phyloP scores from a whole-genome alignment of 371 early-diverging fungal genomes.

The Sanchytrium tribonematis region DNA sequence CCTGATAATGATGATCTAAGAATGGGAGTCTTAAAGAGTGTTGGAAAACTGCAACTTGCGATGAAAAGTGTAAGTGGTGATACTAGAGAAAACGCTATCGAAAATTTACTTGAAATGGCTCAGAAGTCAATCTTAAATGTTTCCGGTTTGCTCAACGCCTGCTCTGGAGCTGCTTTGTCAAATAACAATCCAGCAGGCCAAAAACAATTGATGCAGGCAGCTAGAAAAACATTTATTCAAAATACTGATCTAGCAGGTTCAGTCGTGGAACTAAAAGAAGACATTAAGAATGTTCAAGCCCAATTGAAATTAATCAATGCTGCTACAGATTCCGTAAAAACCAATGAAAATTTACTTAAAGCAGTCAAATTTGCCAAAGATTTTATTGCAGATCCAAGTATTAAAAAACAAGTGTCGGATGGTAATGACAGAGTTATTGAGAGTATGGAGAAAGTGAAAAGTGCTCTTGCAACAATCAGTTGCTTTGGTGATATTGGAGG shows the following conservation, averaged over 20 bases:
- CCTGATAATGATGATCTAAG: constrained; percentile 8
- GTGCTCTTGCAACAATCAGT: constrained; percentile 6
- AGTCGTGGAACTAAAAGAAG: constrained; percentile 5
- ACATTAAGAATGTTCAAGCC: constrained; percentile 11
- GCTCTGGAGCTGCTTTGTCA: constrained; percentile 11
- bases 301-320: constrained; percentile 13
- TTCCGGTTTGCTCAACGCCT: constrained; percentile 14
- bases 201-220: constrained; percentile 13
- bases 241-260: constrained; percentile 9
- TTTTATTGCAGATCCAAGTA: constrained; percentile 12
- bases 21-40: constrained; percentile 8
- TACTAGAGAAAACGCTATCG: constrained; percentile 11
- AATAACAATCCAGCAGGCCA: constrained; percentile 20
- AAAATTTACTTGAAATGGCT: constrained; percentile 11
- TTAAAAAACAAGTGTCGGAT: constrained; percentile 10
- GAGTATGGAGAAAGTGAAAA: constrained; percentile 4
- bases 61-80: constrained; percentile 11
- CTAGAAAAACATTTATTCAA: constrained; percentile 9
- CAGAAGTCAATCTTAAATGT: constrained; percentile 11
- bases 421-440: constrained; percentile 5
- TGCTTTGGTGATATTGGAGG: neutral
- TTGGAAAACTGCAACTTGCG: constrained; percentile 9
- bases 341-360: constrained; percentile 7
- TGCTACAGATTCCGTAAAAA: constrained; percentile 14
- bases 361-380: constrained; percentile 13